Evolutionary conservation across 148 eudicot species (phyloP).

Genomic region (Amaranthus hypochondriacus): DNA sequence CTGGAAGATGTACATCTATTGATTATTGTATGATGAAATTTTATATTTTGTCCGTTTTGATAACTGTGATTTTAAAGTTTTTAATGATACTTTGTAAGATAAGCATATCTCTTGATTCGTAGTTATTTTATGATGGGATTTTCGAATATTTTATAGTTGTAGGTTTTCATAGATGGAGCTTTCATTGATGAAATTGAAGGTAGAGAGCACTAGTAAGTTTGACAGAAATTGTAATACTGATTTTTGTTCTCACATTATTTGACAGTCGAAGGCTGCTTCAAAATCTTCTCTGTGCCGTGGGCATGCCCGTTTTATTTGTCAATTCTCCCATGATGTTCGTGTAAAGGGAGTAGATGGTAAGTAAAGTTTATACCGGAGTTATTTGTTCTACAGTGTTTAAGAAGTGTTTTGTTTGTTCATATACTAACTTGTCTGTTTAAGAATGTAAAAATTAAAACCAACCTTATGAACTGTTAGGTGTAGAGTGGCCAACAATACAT

Average conservation of each 20-base stretch:
- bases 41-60: not conserved
- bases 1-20: not conserved
- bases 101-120: not conserved
- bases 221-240: not conserved
- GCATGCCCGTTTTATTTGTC: slow-evolving; percentile 35
- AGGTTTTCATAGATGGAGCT: not conserved
- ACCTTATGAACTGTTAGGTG: not conserved
- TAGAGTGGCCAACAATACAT: no score
- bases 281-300: slow-evolving; percentile 4
- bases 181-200: not conserved
- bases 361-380: not conserved
- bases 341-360: slow-evolving; percentile 44
- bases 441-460: not conserved
- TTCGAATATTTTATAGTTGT: not conserved
- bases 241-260: not conserved
- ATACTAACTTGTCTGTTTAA: not conserved
- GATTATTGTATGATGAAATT: not conserved
- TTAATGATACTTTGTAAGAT: not conserved
- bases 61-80: not conserved
- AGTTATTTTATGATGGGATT: not conserved
- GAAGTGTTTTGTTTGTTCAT: not conserved
- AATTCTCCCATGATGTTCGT: slow-evolving; percentile 41
- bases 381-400: not conserved
- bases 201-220: not conserved
- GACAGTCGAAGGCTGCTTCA: slow-evolving; percentile 13